Evolutionary conservation across 2,329 filamentous ascomycete species (phyloP).

Genomic region (Myriosclerotinia duriaeana): DNA sequence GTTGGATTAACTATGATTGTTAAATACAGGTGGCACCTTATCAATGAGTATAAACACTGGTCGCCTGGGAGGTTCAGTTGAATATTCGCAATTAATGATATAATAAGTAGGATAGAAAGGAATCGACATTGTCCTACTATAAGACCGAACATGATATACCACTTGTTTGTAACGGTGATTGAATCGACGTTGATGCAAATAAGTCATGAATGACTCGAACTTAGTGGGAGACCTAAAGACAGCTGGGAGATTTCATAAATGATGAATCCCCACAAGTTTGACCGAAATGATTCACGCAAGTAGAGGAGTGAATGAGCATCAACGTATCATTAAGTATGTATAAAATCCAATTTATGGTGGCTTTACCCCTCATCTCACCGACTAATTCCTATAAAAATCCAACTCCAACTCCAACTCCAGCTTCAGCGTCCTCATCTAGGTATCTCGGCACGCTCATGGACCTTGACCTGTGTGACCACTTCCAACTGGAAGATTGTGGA

Average conservation of each 20-base stretch:
- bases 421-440: not conserved
- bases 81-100: too few species aligned
- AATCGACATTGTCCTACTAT: too few species aligned
- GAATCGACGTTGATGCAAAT: too few species aligned
- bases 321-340: not conserved
- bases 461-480: not conserved
- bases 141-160: too few species aligned
- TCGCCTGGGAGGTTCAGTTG: too few species aligned
- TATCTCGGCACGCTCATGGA: not conserved
- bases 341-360: not conserved
- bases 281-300: not conserved
- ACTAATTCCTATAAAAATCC: not conserved
- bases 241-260: not conserved
- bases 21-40: too few species aligned
- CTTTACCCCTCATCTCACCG: too few species aligned
- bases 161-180: too few species aligned
- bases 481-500: not conserved
- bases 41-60: too few species aligned
- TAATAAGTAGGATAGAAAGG: too few species aligned
- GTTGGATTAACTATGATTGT: too few species aligned
- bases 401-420: not conserved
- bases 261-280: not conserved
- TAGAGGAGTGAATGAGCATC: not conserved
- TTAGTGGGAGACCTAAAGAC: not conserved
- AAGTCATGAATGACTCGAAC: too few species aligned